Conservation (phyloP, 345 rosid genomes). For the Linum usitatissimum region DNA sequence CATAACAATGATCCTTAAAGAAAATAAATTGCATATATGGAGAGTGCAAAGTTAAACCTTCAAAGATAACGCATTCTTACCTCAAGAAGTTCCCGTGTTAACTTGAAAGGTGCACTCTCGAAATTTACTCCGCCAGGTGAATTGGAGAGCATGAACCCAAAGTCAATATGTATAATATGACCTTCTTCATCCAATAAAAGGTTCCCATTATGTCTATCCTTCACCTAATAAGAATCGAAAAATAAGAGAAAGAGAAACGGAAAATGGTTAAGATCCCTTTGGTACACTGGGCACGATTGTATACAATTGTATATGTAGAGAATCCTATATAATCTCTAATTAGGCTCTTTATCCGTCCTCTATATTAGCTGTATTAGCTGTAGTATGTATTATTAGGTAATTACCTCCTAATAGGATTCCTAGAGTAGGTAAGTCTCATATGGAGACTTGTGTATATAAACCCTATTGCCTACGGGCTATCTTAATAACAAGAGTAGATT, state of each 20-base stretch:
- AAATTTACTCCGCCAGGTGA: conserved; percentile 99
- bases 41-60: neutral
- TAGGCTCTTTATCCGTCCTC: too few species aligned
- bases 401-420: too few species aligned
- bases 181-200: conserved; percentile 95
- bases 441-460: too few species aligned
- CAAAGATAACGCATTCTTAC: conserved; percentile 16
- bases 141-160: conserved; percentile 98
- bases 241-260: neutral
- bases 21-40: neutral
- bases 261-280: neutral
- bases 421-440: too few species aligned
- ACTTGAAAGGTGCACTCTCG: conserved; percentile 98
- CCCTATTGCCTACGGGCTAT: too few species aligned
- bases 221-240: conserved; percentile 37
- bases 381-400: too few species aligned
- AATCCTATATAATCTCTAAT: too few species aligned
- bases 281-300: neutral
- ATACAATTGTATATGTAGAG: neutral
- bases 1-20: too few species aligned
- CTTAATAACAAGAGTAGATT: too few species aligned
- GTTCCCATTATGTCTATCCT: conserved; percentile 98
- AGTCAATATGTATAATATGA: conserved; percentile 97
- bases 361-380: too few species aligned
- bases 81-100: conserved; percentile 99